phyloP scores from a whole-genome alignment of 78 protist genomes.

The Tieghemostelium lacteum region DNA sequence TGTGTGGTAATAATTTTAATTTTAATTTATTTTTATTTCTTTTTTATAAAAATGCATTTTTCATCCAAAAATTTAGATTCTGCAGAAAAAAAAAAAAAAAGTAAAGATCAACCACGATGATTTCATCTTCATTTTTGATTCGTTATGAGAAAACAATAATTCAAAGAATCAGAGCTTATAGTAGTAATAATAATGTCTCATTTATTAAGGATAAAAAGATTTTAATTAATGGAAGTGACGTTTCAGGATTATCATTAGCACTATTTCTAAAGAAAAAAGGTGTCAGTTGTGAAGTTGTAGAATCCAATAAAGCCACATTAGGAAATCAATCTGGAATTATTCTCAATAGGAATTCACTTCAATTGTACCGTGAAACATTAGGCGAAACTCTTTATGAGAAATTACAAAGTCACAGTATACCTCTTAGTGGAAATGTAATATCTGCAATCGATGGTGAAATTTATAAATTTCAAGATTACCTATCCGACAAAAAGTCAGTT shows the following conservation, averaged over 20 bases:
- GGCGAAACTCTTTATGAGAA: not conserved
- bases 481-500: not conserved
- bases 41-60: too few relatives aligned
- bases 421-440: not conserved
- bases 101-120: too few relatives aligned
- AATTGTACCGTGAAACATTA: not conserved
- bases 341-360: not conserved
- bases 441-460: slow-evolving; percentile 12
- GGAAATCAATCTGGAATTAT: not conserved
- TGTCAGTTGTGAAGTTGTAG: slow-evolving; percentile 45
- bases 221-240: slow-evolving; percentile 60
- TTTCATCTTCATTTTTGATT: too few relatives aligned
- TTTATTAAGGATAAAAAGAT: too few relatives aligned
- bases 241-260: slow-evolving; percentile 66
- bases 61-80: too few relatives aligned
- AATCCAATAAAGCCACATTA: not conserved
- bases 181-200: too few relatives aligned
- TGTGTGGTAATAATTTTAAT: too few relatives aligned
- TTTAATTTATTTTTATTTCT: too few relatives aligned
- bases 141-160: too few relatives aligned
- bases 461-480: not conserved
- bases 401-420: not conserved
- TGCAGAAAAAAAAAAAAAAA: too few relatives aligned
- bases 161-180: too few relatives aligned
- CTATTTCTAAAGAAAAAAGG: slow-evolving; percentile 69